Base-by-base conservation (phyloP, 148 eudicot species). In the Diospyros kaki region DNA sequence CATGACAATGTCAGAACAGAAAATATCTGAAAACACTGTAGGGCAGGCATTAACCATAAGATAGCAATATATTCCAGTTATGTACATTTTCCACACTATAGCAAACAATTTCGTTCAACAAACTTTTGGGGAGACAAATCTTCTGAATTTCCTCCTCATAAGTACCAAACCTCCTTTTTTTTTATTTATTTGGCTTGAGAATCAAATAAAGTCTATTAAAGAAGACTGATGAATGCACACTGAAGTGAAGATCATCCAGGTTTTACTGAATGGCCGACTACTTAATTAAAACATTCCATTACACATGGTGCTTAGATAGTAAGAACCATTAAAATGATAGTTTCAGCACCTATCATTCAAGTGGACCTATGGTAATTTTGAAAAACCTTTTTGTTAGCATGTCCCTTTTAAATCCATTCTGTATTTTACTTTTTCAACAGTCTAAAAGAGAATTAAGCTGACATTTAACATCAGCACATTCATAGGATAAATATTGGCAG, bases 31-130 rank as follows among this genome's bases (percentile, higher is more conserved):
- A n/a, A 64, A 45, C 53, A 42, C 60, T 58, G 18, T 28, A 69
- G 56, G 59, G 56, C 12, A 12, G n/a, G 45, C 58, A 50, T 61
- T 64, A 65, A 72, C 66, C 59, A 62, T 28, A 56, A 18, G 58
- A 10, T 5, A 58, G 73, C 58, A 58, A 43, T 56, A 18, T 28
- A 51, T 51, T 40, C 69, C 69, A 63, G 67, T 55, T 52, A 77
- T 70, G 48, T 4, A 48, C 13, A 58, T 45, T 48, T 58, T 46
- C n/a, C 39, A 58, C 28, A 66, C 39, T 28, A 14, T 38, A 56
- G 17, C 72, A 68, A 66, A 58, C 53, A 18, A 10, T 7, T 14
- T 4, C 63, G 54, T 12, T 71, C 39, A 51, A 62, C 2, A 2
- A 18, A 73, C 56, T 13, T 9, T 71, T 42, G 55, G 10, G 45